Conservation (phyloP, 768 basidiomycete species). For the Boletus coccyginus region DNA sequence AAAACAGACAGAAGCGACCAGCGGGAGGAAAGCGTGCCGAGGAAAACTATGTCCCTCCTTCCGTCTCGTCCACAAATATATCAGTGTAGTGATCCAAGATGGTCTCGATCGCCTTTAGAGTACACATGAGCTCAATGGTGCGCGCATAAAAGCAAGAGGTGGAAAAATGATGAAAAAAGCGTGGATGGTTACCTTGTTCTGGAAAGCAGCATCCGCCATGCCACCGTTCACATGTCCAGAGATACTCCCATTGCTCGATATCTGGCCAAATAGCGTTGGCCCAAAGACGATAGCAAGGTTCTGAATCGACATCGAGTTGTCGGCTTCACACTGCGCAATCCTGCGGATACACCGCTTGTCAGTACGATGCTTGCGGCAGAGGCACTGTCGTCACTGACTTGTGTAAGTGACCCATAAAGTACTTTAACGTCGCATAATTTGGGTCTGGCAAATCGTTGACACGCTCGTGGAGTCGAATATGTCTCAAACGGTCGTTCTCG, state of each 20-base stretch:
- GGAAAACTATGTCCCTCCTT: constrained; percentile 33
- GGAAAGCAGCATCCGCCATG: constrained; percentile 68
- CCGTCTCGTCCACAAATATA: constrained; percentile 92
- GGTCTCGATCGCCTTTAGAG: constrained; percentile 82
- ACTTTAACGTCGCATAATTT: constrained; percentile 98
- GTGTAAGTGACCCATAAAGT: constrained; percentile 90
- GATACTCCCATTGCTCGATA: constrained; percentile 41
- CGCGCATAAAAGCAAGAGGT: neutral
- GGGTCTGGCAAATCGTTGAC: constrained; percentile 98
- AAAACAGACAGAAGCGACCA: neutral
- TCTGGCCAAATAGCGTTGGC: constrained; percentile 89
- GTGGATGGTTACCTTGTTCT: constrained; percentile 57
- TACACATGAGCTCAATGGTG: constrained; percentile 9
- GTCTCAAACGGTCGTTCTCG: constrained; percentile 92
- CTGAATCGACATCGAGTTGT: constrained; percentile 90
- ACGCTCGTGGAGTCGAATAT: constrained; percentile 94
- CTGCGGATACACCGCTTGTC: constrained; percentile 38
- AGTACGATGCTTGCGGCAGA: constrained; percentile 1
- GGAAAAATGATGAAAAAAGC: too few relatives aligned
- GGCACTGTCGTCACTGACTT: constrained; percentile 46
- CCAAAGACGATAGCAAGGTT: constrained; percentile 98
- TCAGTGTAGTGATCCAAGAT: constrained; percentile 92
- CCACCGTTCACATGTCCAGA: constrained; percentile 49
- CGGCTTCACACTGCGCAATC: constrained; percentile 67
- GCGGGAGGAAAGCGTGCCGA: neutral